These are phyloP conservation scores for Dothideomycetes sp. DNA, from an alignment of 2,329 filamentous ascomycete genomes.

Conservation along the genomic window DNA sequence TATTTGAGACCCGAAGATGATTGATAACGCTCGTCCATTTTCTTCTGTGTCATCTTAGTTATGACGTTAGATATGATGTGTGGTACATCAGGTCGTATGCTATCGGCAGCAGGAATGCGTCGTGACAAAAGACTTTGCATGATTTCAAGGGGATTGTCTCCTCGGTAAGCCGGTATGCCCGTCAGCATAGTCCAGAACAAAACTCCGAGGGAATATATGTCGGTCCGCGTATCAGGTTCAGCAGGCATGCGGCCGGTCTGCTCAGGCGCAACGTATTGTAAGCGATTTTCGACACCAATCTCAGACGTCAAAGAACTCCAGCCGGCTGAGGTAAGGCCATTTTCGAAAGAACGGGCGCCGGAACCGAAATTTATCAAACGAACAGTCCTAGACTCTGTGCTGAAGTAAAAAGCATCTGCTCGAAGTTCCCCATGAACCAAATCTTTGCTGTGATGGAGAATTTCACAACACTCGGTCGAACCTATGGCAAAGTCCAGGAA, in stretches of 20 bases:
- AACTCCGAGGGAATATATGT: constrained; percentile 87
- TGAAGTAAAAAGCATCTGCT: constrained; percentile 85
- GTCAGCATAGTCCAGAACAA: constrained; percentile 81
- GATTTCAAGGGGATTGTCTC: constrained; percentile 73
- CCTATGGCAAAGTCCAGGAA: constrained; percentile 91
- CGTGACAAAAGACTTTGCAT: constrained; percentile 81
- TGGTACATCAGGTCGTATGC: constrained; percentile 71
- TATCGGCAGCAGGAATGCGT: constrained; percentile 66
- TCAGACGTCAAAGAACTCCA: constrained; percentile 80
- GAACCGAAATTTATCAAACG: constrained; percentile 80
- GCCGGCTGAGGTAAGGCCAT: constrained; percentile 72
- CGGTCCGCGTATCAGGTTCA: constrained; percentile 83
- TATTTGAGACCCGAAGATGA: constrained; percentile 78
- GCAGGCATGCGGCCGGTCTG: constrained; percentile 89
- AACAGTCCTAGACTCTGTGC: constrained; percentile 58
- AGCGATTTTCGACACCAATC: constrained; percentile 75
- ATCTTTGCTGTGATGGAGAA: constrained; percentile 80
- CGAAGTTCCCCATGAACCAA: constrained; percentile 86
- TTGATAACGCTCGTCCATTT: constrained; percentile 78
- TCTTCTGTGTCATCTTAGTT: constrained; percentile 85
- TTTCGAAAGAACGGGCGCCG: constrained; percentile 79
- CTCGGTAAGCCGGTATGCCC: constrained; percentile 70
- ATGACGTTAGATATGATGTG: constrained; percentile 75
- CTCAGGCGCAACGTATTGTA: constrained; percentile 87
- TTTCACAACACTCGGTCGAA: constrained; percentile 74